phyloP scores from a whole-genome alignment of 192 early-diverging fungal species.

The Coemansia guatemalensis region DNA sequence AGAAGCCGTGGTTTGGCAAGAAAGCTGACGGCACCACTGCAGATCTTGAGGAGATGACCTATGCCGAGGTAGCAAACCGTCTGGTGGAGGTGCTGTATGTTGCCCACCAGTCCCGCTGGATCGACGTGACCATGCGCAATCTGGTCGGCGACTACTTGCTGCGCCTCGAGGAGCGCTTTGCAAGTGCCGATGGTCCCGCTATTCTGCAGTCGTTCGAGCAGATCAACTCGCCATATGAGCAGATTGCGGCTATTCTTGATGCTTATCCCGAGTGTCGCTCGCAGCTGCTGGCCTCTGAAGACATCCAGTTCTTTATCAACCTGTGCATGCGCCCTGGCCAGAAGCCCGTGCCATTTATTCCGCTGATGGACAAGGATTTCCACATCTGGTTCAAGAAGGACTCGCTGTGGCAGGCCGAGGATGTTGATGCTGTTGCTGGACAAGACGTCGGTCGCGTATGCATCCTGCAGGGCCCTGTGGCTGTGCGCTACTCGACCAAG shows the following conservation, averaged over 20 bases:
- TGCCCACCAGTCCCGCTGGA: slow-evolving; percentile 77
- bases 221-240: slow-evolving; percentile 18
- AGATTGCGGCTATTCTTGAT: slow-evolving; percentile 40
- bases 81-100: slow-evolving; percentile 81
- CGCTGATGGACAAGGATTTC: slow-evolving; percentile 89
- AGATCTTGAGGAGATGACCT: slow-evolving; percentile 94
- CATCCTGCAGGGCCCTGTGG: slow-evolving; percentile 90
- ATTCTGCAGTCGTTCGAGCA: slow-evolving; percentile 28
- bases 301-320: slow-evolving; percentile 46
- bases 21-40: slow-evolving; percentile 72
- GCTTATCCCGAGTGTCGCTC: slow-evolving; percentile 31
- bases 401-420: slow-evolving; percentile 93
- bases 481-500: slow-evolving; percentile 73
- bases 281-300: slow-evolving; percentile 45
- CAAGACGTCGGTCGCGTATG: slow-evolving; percentile 85
- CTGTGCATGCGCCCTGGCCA: slow-evolving; percentile 55
- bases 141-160: slow-evolving; percentile 82
- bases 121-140: slow-evolving; percentile 79
- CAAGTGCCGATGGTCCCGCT: slow-evolving; percentile 11
- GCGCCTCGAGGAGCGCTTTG: slow-evolving; percentile 89
- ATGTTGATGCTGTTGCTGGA: slow-evolving; percentile 83
- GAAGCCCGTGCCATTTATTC: slow-evolving; percentile 95
- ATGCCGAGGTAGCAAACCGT: slow-evolving; percentile 80
- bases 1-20: slow-evolving; percentile 94
- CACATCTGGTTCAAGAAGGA: slow-evolving; percentile 99